These are phyloP conservation scores for Boletus barrowsii DNA, from an alignment of 768 basidiomycete genomes.

Conservation along the genomic window DNA sequence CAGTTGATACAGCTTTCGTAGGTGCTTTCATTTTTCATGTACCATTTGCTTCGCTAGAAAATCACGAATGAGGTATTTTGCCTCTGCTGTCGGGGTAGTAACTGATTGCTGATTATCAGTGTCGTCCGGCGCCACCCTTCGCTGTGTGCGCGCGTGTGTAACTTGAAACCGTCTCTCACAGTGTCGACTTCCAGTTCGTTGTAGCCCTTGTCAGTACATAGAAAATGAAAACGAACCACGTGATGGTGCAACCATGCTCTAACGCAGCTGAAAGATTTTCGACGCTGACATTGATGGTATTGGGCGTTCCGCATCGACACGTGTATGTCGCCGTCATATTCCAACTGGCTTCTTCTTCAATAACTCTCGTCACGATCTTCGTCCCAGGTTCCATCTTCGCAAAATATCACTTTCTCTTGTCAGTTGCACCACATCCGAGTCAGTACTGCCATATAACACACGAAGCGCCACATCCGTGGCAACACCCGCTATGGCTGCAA, in stretches of 20 bases:
- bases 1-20: too few species aligned
- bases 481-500: too few species aligned
- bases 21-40: too few species aligned
- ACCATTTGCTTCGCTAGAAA: too few species aligned
- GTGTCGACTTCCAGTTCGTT: neutral
- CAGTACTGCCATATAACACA: neutral
- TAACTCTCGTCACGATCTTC: conserved; percentile 1
- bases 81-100: neutral
- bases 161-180: neutral
- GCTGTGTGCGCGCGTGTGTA: too few species aligned
- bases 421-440: neutral
- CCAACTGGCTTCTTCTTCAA: neutral
- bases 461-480: too few species aligned
- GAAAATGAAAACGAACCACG: neutral
- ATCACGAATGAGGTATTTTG: neutral
- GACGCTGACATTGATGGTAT: neutral
- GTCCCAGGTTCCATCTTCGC: neutral
- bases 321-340: neutral
- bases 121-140: too few species aligned
- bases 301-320: neutral
- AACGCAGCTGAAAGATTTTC: too few species aligned
- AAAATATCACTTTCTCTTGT: neutral
- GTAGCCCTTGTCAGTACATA: neutral
- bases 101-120: neutral
- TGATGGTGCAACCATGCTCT: neutral